Percentiles rank a stretch among this genome's conserved stretches.
phyloP scores from a whole-genome alignment of 2,329 filamentous ascomycete species.

The Trichoderma sp. region DNA sequence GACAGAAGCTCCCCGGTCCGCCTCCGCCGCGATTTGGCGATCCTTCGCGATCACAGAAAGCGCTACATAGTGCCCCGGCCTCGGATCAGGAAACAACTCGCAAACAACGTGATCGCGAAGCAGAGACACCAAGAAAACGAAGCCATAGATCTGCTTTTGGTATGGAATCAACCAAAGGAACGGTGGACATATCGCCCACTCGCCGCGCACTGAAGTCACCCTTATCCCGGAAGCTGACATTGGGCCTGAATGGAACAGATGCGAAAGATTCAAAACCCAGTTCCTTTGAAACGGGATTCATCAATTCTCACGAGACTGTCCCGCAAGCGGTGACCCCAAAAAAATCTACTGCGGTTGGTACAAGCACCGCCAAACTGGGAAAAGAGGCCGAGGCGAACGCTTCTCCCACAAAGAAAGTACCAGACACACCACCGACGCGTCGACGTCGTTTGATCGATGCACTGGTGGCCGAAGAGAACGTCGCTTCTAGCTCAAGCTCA shows the following conservation, averaged over 20 bases:
- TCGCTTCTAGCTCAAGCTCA: neutral
- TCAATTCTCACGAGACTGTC: neutral
- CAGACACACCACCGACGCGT: conserved; percentile 5
- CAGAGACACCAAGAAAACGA: neutral
- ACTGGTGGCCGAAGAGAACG: conserved; percentile 4
- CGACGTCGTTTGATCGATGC: conserved; percentile 21
- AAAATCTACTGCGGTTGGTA: neutral
- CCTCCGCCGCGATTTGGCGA: neutral
- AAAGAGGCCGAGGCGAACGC: neutral
- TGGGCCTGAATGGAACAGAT: neutral
- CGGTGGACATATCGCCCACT: neutral
- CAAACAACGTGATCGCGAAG: neutral
- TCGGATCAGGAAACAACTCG: neutral
- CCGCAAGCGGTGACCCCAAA: neutral
- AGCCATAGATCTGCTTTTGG: conserved; percentile 11
- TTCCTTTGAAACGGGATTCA: neutral
- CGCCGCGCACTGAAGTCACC: neutral
- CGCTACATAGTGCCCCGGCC: neutral
- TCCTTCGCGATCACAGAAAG: neutral
- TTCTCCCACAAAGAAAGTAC: neutral
- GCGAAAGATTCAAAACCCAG: neutral
- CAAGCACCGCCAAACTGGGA: neutral
- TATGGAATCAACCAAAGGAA: neutral
- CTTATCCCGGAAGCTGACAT: neutral
- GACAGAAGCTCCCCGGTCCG: neutral